A percentile compares a stretch with the other conserved stretches of the same genome.
Conservation (phyloP, 2,329 filamentous ascomycete genomes). For the Penicillium expansum region DNA sequence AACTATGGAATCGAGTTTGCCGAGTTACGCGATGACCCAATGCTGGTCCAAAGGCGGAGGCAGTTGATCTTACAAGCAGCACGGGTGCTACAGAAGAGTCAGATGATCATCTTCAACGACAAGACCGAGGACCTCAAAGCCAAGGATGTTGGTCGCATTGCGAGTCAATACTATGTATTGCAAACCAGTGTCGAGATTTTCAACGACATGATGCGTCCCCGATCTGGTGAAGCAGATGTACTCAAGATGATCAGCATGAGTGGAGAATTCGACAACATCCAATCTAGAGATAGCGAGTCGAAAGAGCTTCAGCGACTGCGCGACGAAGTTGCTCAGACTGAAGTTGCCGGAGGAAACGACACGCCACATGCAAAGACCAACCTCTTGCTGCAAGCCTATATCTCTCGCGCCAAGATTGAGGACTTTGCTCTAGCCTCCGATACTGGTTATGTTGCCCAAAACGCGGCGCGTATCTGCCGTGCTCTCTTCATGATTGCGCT, state of each 20-base stretch:
- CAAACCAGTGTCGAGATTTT: slow-evolving; percentile 94
- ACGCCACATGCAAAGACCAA: slow-evolving; percentile 89
- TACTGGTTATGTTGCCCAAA: slow-evolving; percentile 91
- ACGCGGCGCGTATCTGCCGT: slow-evolving; percentile 88
- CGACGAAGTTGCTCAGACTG: slow-evolving; percentile 69
- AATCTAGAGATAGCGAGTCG: slow-evolving; percentile 83
- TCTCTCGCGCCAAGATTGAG: slow-evolving; percentile 80
- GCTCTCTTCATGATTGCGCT: slow-evolving; percentile 97
- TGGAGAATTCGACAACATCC: slow-evolving; percentile 96
- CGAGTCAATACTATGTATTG: slow-evolving; percentile 93
- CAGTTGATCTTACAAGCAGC: slow-evolving; percentile 88
- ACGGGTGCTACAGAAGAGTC: slow-evolving; percentile 79
- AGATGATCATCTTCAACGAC: slow-evolving; percentile 99
- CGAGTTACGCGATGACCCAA: slow-evolving; percentile 83
- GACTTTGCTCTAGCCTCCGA: slow-evolving; percentile 94
- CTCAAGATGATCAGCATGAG: slow-evolving; percentile 97
- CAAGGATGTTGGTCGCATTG: slow-evolving; percentile 94
- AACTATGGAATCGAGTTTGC: slow-evolving; percentile 94
- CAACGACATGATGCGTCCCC: slow-evolving; percentile 87
- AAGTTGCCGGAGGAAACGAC: slow-evolving; percentile 67
- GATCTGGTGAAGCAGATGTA: slow-evolving; percentile 84
- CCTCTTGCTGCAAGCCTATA: slow-evolving; percentile 89
- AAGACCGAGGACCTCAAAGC: slow-evolving; percentile 85
- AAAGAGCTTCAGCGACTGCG: slow-evolving; percentile 78
- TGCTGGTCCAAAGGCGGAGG: slow-evolving; percentile 78